A percentile compares a stretch with the other conserved stretches of the same genome.
Conservation (phyloP, 2,329 filamentous ascomycete species). For the Trichoderma cornu-damae region DNA sequence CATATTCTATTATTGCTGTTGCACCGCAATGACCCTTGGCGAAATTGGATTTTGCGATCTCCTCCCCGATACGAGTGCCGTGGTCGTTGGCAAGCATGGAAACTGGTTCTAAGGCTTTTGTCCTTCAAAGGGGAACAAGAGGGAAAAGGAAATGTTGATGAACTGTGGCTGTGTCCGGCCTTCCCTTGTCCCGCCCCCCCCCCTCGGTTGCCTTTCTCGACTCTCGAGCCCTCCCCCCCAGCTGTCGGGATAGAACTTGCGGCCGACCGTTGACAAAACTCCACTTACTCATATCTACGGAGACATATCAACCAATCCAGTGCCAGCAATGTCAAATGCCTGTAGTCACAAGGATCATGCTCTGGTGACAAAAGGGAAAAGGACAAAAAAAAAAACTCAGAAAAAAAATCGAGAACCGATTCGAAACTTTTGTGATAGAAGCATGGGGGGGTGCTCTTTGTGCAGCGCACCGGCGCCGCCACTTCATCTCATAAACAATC, state of each 20-base stretch:
- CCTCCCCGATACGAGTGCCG: not conserved
- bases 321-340: not conserved
- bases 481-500: not conserved
- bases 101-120: not conserved
- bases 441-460: constrained; percentile 2
- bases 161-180: constrained; percentile 6
- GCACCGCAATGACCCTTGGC: constrained; percentile 6
- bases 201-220: not conserved
- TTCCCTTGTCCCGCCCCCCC: not conserved
- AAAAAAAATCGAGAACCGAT: no score
- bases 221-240: constrained; percentile 8
- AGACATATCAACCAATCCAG: constrained; percentile 13
- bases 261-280: constrained; percentile 13
- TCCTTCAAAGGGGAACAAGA: not conserved
- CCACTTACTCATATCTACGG: constrained; percentile 7
- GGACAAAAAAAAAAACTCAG: no score
- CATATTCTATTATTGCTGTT: constrained; percentile 7
- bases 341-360: constrained; percentile 5
- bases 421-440: constrained; percentile 13
- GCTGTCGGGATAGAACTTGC: constrained; percentile 9
- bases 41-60: not conserved
- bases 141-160: constrained; percentile 3
- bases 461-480: not conserved
- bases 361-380: not conserved
- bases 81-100: not conserved